Percentiles rank a stretch among this genome's conserved stretches.
phyloP scores from a whole-genome alignment of 179 eudicot species.

The Heliamphora pulchella region DNA sequence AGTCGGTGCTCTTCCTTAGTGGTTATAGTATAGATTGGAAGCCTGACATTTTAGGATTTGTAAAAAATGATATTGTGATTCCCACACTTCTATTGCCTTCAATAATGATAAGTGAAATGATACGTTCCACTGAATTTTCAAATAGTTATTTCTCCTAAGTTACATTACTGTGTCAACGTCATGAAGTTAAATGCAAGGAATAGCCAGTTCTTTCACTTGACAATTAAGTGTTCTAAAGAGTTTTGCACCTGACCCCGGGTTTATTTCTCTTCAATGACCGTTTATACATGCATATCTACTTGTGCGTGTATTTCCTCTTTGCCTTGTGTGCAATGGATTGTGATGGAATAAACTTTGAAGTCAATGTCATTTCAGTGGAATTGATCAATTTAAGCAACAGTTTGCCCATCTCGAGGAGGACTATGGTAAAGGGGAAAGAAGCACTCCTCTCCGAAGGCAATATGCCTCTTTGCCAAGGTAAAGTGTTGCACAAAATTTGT shows the following conservation, averaged over 20 bases:
- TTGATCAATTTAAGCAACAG: slow-evolving; percentile 69
- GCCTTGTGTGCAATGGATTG: not conserved
- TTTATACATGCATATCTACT: not conserved
- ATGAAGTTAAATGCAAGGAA: too few relatives aligned
- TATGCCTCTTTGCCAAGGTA: slow-evolving; percentile 87
- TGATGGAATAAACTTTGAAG: not conserved
- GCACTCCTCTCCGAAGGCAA: slow-evolving; percentile 61
- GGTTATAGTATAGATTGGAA: not conserved
- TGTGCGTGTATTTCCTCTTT: not conserved
- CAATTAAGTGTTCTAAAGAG: not conserved
- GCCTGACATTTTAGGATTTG: not conserved
- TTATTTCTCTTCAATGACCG: not conserved
- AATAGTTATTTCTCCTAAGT: not conserved
- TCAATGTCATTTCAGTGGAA: slow-evolving; percentile 40
- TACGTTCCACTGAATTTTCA: not conserved
- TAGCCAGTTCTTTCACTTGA: not conserved
- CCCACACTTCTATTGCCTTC: not conserved
- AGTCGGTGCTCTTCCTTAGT: too few relatives aligned
- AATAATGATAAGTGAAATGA: not conserved
- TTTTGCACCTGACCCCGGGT: not conserved
- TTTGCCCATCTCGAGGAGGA: slow-evolving; percentile 73
- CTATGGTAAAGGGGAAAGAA: slow-evolving; percentile 46
- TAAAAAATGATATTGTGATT: not conserved
- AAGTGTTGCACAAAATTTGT: not conserved
- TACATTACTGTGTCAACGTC: not conserved